These are phyloP conservation scores for Jackrogersella multiformis DNA, from an alignment of 495 filamentous ascomycete genomes.

Conservation along the genomic window DNA sequence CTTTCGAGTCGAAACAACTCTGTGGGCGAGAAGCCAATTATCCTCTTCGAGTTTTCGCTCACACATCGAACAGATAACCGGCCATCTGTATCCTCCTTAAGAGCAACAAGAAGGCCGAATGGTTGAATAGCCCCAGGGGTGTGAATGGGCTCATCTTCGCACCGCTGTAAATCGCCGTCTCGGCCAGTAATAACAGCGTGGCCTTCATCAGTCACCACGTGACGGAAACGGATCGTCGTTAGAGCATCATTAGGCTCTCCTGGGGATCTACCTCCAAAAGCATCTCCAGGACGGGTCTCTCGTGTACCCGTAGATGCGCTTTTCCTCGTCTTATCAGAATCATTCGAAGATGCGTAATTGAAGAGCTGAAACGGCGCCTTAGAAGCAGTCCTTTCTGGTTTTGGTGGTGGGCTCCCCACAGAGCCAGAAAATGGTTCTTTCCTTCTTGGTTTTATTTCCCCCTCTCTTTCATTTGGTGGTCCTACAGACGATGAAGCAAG, in stretches of 20 bases:
- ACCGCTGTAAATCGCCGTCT: slow-evolving; percentile 73
- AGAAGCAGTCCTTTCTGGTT: slow-evolving; percentile 37
- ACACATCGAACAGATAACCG: slow-evolving; percentile 76
- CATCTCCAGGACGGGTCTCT: slow-evolving; percentile 23
- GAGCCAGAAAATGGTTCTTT: slow-evolving; percentile 42
- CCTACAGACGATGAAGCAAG: slow-evolving; percentile 5
- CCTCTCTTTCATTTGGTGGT: slow-evolving; percentile 15
- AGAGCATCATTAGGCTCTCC: slow-evolving; percentile 48
- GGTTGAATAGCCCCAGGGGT: slow-evolving; percentile 89
- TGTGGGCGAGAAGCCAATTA: slow-evolving; percentile 82
- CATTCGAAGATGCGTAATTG: slow-evolving; percentile 50
- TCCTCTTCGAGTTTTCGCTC: slow-evolving; percentile 82
- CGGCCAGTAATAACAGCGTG: slow-evolving; percentile 88
- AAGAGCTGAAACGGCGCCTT: slow-evolving; percentile 41
- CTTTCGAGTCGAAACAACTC: slow-evolving; percentile 77
- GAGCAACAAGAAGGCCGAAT: slow-evolving; percentile 81
- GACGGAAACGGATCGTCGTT: slow-evolving; percentile 79
- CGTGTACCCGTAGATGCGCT: not conserved
- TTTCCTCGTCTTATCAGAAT: slow-evolving; percentile 32
- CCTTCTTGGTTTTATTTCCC: slow-evolving; percentile 4
- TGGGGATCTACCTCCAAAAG: slow-evolving; percentile 32
- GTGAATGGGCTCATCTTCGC: slow-evolving; percentile 95
- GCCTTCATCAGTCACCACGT: slow-evolving; percentile 79
- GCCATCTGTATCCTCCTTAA: slow-evolving; percentile 76
- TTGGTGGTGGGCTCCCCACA: slow-evolving; percentile 45